These are phyloP conservation scores for Capsicum baccatum DNA, from an alignment of 257 asterid species.

Conservation along the genomic window DNA sequence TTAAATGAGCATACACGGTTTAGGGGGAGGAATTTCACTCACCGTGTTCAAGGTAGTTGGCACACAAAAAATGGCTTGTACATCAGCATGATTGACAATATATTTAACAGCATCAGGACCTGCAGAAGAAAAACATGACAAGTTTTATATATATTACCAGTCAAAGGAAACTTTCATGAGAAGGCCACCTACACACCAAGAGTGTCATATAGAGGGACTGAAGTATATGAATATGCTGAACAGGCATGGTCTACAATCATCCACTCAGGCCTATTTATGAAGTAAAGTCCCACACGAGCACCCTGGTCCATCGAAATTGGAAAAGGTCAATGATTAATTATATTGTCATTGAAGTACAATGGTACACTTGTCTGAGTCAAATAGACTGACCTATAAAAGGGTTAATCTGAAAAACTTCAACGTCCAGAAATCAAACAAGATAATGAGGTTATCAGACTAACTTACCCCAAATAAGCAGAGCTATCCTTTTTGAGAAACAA, in stretches of 20 bases:
- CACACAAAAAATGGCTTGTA: slow-evolving; percentile 87
- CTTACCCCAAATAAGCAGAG: slow-evolving; percentile 10
- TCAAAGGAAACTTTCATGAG: slow-evolving; percentile 36
- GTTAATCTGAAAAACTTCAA: not conserved
- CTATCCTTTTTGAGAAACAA: not conserved
- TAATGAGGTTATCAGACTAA: not conserved
- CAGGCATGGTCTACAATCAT: slow-evolving; percentile 90
- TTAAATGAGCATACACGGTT: slow-evolving; percentile 26
- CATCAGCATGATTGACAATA: slow-evolving; percentile 78
- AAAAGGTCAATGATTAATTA: not conserved
- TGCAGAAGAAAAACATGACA: slow-evolving; percentile 39
- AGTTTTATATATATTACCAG: slow-evolving; percentile 35
- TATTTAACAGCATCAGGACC: slow-evolving; percentile 98
- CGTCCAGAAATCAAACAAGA: slow-evolving; percentile 9
- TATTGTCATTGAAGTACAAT: not conserved
- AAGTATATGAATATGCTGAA: slow-evolving; percentile 82
- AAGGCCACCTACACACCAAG: slow-evolving; percentile 72
- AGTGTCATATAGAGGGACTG: slow-evolving; percentile 97
- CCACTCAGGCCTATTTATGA: slow-evolving; percentile 96
- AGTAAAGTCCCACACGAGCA: slow-evolving; percentile 84
- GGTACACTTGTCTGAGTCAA: not conserved
- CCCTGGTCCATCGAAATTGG: slow-evolving; percentile 58
- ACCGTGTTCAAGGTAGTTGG: slow-evolving; percentile 77
- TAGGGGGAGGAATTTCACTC: slow-evolving; percentile 43
- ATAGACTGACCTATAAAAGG: not conserved